Evolutionary conservation across 2,329 filamentous ascomycete species (phyloP).

Genomic region (Penicillium occitanis): DNA sequence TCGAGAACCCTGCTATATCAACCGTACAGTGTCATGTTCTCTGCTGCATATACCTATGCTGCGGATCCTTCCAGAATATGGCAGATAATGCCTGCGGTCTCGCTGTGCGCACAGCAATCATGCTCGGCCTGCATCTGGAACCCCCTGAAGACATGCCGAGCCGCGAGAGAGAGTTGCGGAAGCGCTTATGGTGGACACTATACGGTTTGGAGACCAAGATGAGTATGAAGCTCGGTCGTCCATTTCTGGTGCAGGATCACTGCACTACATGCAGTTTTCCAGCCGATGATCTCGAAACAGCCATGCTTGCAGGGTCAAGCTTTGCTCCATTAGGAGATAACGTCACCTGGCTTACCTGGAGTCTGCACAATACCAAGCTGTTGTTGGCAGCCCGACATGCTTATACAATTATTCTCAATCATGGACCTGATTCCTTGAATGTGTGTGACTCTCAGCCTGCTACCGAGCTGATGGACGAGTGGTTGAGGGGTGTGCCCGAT

Average conservation of each 20-base stretch:
- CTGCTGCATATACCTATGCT: background rate
- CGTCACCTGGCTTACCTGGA: background rate
- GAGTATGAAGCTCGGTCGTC: background rate
- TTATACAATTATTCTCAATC: background rate
- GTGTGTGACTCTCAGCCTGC: background rate
- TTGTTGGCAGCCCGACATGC: background rate
- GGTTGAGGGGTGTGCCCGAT: background rate
- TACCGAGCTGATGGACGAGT: background rate
- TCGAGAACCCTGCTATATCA: background rate
- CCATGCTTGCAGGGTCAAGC: background rate
- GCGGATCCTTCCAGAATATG: background rate
- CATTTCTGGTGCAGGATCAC: background rate
- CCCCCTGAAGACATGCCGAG: background rate
- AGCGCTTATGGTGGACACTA: background rate
- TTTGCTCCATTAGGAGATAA: background rate
- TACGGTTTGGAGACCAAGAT: background rate
- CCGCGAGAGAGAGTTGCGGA: background rate
- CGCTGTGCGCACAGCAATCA: background rate
- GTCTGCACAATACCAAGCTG: background rate
- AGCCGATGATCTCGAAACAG: background rate
- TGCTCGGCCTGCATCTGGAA: background rate
- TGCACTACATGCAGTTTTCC: background rate
- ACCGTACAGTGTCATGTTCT: background rate
- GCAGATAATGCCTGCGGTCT: background rate
- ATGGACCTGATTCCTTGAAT: background rate